Evolutionary conservation across 2,329 filamentous ascomycete genomes (phyloP).

Genomic region (Aspergillus glaucus): DNA sequence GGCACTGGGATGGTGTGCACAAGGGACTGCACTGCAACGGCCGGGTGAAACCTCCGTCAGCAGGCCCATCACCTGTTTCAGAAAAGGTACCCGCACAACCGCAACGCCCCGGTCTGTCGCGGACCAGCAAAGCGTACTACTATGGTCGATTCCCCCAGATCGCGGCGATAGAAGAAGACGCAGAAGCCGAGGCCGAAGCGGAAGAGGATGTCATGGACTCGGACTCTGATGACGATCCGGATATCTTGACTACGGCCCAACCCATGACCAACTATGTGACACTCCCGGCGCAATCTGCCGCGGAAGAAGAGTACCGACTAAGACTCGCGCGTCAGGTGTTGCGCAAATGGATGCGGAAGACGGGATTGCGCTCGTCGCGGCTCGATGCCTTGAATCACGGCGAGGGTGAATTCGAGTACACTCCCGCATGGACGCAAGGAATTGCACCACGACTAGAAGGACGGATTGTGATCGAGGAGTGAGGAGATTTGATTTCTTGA

Average conservation of each 20-base stretch:
- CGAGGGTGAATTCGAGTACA: conserved; percentile 55
- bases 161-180: conserved; percentile 6
- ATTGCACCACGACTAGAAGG: conserved; percentile 75
- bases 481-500: not conserved
- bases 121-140: conserved; percentile 20
- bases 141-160: conserved; percentile 26
- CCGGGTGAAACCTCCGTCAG: conserved; percentile 41
- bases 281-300: conserved; percentile 30
- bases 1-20: conserved; percentile 63
- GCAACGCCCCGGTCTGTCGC: conserved; percentile 15
- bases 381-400: conserved; percentile 42
- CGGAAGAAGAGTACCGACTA: conserved; percentile 51
- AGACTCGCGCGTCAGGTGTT: conserved; percentile 63
- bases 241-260: conserved; percentile 30
- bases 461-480: conserved; percentile 49
- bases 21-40: conserved; percentile 52
- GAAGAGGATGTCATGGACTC: conserved; percentile 34
- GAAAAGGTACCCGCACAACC: conserved; percentile 17
- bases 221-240: conserved; percentile 37
- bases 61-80: conserved; percentile 20
- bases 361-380: conserved; percentile 51
- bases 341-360: conserved; percentile 65
- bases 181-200: conserved; percentile 40
- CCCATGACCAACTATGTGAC: conserved; percentile 34
- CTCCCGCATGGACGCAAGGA: conserved; percentile 67